Conservation (phyloP, 129 eudicot genomes). For the Tanacetum coccineum region DNA sequence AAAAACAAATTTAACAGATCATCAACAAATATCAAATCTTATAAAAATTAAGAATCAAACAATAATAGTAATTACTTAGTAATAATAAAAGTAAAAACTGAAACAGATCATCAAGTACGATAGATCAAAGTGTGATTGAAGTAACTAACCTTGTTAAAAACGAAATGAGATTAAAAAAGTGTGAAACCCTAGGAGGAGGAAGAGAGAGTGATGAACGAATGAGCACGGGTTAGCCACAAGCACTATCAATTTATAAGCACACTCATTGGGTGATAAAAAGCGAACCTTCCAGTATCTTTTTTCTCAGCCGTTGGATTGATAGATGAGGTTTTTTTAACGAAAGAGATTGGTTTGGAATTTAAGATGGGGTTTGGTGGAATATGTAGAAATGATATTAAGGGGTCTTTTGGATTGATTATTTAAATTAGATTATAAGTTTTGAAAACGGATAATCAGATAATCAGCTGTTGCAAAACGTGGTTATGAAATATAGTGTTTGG, state of each 20-base stretch:
- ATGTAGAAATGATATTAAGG: conserved; percentile 9
- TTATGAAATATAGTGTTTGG: too few relatives aligned
- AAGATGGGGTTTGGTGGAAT: conserved; percentile 27
- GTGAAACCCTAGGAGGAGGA: conserved; percentile 25
- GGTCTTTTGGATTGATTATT: too few relatives aligned
- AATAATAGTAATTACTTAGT: too few relatives aligned
- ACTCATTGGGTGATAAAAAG: conserved; percentile 2
- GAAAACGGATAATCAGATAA: too few relatives aligned
- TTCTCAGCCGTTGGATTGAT: conserved; percentile 23
- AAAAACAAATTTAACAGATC: background rate
- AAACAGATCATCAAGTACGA: background rate
- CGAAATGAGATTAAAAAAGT: background rate
- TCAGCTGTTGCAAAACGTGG: too few relatives aligned
- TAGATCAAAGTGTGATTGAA: conserved; percentile 6
- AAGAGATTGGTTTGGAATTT: conserved; percentile 23
- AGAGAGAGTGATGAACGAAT: conserved; percentile 16
- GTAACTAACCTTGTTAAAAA: conserved; percentile 20
- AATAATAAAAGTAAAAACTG: background rate
- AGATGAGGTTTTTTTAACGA: conserved; percentile 13
- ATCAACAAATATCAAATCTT: conserved; percentile 3
- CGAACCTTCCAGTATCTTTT: conserved; percentile 31
- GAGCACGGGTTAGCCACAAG: conserved; percentile 37
- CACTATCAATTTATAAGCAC: conserved; percentile 21
- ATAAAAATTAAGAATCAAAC: conserved; percentile 2
- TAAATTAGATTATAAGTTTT: too few relatives aligned